Percentiles rank a stretch among this genome's conserved stretches.
Conservation (phyloP, 305 asterid genomes). For the Ilex paraguariensis region DNA sequence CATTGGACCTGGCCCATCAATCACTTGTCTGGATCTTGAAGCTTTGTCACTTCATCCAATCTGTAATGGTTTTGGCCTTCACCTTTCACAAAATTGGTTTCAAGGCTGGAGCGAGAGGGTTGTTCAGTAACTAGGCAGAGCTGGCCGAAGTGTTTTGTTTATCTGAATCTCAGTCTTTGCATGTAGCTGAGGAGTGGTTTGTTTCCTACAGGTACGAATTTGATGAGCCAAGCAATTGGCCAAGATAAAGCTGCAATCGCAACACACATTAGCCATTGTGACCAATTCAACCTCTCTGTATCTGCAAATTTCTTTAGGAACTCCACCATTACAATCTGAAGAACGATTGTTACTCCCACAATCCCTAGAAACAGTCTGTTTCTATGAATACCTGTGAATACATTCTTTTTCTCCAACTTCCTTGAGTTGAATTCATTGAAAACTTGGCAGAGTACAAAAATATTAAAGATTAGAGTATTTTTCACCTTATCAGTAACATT, state of each 20-base stretch:
- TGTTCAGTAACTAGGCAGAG: too few species aligned
- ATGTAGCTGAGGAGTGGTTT: background rate
- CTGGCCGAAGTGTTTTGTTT: too few species aligned
- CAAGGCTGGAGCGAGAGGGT: too few species aligned
- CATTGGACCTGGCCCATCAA: too few species aligned
- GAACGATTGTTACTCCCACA: constrained; percentile 3
- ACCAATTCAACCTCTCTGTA: constrained; percentile 1
- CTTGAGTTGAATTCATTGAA: constrained; percentile 7
- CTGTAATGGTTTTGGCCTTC: too few species aligned
- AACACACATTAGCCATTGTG: background rate
- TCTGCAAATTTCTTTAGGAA: constrained; percentile 5
- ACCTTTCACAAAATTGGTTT: too few species aligned
- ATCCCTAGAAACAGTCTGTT: constrained; percentile 2
- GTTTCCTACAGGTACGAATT: background rate
- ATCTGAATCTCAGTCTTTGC: too few species aligned
- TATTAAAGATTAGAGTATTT: constrained; percentile 4
- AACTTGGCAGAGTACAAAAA: constrained; percentile 6
- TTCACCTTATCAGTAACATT: background rate
- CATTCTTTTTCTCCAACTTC: constrained; percentile 5
- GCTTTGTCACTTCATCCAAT: too few species aligned
- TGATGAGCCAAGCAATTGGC: background rate
- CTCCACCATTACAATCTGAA: constrained; percentile 3
- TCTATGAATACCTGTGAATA: constrained; percentile 1
- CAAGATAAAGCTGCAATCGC: background rate
- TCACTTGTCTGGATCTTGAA: too few species aligned